Evolutionary conservation across 1,139 yeast genomes (phyloP).

Genomic region (Diutina mesorugosa): DNA sequence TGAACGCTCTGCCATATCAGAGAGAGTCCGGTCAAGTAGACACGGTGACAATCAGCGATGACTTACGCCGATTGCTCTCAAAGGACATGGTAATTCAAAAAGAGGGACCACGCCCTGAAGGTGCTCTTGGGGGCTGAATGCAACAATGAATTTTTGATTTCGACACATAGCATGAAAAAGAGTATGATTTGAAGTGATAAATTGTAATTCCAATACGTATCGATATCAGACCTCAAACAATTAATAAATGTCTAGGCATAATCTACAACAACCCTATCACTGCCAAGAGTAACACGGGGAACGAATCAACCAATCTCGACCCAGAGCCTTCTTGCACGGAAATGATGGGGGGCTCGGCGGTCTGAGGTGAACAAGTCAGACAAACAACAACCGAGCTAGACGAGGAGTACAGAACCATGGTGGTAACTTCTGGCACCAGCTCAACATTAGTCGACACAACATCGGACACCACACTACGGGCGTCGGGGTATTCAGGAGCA

Average conservation of each 20-base stretch:
- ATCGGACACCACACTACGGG: background rate
- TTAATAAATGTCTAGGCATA: background rate
- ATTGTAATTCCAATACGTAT: background rate
- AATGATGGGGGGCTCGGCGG: background rate
- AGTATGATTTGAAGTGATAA: background rate
- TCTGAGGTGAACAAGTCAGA: background rate
- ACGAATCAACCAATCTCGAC: background rate
- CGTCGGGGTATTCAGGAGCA: background rate
- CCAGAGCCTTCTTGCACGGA: background rate
- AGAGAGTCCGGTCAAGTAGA: background rate
- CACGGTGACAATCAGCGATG: slow-evolving; percentile 16
- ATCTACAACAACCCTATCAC: background rate
- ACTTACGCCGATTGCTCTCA: slow-evolving; percentile 46
- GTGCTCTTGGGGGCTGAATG: slow-evolving; percentile 30
- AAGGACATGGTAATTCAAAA: slow-evolving; percentile 49
- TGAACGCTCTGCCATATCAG: background rate
- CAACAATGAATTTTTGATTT: too few relatives aligned
- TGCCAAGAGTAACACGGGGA: background rate
- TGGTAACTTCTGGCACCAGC: background rate
- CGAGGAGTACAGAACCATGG: background rate
- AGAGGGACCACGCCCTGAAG: slow-evolving; percentile 44
- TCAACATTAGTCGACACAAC: background rate
- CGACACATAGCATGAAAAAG: background rate
- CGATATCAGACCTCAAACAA: background rate
- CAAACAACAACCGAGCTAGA: background rate